Base-by-base conservation (phyloP, 495 filamentous ascomycete genomes). In the Chlorociboria aeruginascens region DNA sequence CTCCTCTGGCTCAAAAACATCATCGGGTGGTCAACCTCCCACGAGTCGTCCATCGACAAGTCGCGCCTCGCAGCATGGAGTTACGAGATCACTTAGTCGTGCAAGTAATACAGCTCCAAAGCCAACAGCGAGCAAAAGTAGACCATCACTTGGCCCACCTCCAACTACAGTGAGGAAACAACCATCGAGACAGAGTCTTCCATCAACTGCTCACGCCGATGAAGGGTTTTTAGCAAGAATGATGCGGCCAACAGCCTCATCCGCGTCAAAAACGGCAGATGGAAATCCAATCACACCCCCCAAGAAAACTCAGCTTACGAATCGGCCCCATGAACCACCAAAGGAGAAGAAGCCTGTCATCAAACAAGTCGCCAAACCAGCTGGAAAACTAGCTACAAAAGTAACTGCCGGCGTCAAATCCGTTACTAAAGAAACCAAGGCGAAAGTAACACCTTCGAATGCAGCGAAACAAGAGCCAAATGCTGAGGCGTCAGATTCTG, bases 211-310 rank as follows among this genome's bases (percentile, higher is more conserved):
- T 3, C 49, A 54, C 9, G 49, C 51, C 2, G 81, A 85, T 56
- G 83, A 88, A 45, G 65, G 81, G 3, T 96, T 96, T 65, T 70
- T 96, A 12, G 86, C 85, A 7, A 72, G 89, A 48, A 94, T 96
- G 89, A 95, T 87, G 86, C 78, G 87, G 9, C 89, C 88, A 3
- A 96, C 89, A 8, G 77, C 83, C 17, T 77, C 78, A 48, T 89
- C 83, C 30, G 76, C 85, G 6, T 83, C 73, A 59, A 95, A 90
- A 65, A 74, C 78, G 0, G 72, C 83, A 13, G 86, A 89, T 2
- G 58, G 14, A 8, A n/a, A 45, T 3, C 33, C 45, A 13, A 31
- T 45, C 3, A 50, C 56, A 13, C 57, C 53, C 31, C 52, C 50
- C 13, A 56, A 54, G 50, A 49, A 43, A 46, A 25, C 55, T 14